phyloP scores from a whole-genome alignment of 2,329 filamentous ascomycete species.

The Pseudogymnoascus sp. region DNA sequence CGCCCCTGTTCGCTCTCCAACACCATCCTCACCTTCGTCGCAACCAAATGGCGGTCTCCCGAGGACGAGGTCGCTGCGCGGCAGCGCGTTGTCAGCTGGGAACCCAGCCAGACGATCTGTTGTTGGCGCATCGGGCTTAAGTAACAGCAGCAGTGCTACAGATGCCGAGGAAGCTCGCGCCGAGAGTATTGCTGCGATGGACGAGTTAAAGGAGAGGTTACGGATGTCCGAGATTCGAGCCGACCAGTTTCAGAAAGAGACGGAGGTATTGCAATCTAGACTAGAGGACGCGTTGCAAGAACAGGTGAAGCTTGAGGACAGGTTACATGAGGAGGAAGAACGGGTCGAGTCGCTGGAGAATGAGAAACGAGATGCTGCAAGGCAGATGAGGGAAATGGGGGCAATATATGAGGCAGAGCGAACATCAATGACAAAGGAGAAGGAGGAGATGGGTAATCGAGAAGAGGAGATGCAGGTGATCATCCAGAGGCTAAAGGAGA shows the following conservation, averaged over 20 bases:
- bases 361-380: constrained; percentile 73
- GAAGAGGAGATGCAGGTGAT: constrained; percentile 88
- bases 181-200: constrained; percentile 68
- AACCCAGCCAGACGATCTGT: constrained; percentile 3
- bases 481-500: constrained; percentile 88
- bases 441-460: constrained; percentile 73
- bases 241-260: constrained; percentile 75
- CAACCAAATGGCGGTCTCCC: constrained; percentile 9
- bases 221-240: constrained; percentile 70
- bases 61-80: constrained; percentile 4
- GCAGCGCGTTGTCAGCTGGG: constrained; percentile 4
- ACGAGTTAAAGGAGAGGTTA: constrained; percentile 76
- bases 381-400: constrained; percentile 85
- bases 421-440: constrained; percentile 79
- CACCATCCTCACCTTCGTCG: constrained; percentile 2
- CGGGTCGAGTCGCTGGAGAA: constrained; percentile 71
- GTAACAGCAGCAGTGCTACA: constrained; percentile 26
- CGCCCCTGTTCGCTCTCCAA: constrained; percentile 1
- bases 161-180: constrained; percentile 64
- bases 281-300: constrained; percentile 79
- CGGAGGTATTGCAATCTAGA: constrained; percentile 73
- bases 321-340: constrained; percentile 77
- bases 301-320: constrained; percentile 80
- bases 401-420: constrained; percentile 87
- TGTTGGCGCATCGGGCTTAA: constrained; percentile 23